Percentiles rank a stretch among this genome's conserved stretches.
Conservation (phyloP, 139 green algal species). For the Cymbomonas tetramitiformis region DNA sequence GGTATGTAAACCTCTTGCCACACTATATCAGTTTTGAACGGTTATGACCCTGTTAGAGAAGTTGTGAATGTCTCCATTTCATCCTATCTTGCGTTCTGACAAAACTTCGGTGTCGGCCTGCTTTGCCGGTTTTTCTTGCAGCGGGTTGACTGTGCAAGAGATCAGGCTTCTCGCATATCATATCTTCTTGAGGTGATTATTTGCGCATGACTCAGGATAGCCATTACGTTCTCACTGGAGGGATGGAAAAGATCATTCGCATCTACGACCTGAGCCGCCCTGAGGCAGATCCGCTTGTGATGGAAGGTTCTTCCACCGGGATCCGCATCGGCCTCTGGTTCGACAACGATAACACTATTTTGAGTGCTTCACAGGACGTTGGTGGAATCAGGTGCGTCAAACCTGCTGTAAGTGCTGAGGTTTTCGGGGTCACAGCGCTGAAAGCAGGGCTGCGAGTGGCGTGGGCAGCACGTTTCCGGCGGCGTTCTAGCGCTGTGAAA, state of each 20-base stretch:
- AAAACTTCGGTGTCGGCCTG: no score
- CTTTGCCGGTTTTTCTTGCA: no score
- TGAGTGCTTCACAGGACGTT: slow-evolving; percentile 35
- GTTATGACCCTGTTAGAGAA: no score
- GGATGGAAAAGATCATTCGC: slow-evolving; percentile 76
- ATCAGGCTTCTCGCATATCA: background rate
- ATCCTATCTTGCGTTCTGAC: no score
- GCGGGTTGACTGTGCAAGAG: no score
- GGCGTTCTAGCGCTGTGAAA: no score
- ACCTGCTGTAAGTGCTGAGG: background rate
- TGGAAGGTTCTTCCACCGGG: slow-evolving; percentile 20
- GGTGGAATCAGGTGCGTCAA: slow-evolving; percentile 37
- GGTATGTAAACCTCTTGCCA: no score
- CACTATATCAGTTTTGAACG: no score
- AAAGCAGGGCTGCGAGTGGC: no score
- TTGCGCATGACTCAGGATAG: slow-evolving; percentile 18
- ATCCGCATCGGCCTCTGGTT: slow-evolving; percentile 54
- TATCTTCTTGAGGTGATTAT: slow-evolving; percentile 15
- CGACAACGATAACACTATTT: slow-evolving; percentile 52
- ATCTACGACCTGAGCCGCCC: slow-evolving; percentile 67
- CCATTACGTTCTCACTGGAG: slow-evolving; percentile 29
- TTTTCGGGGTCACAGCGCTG: slow-evolving; percentile 26
- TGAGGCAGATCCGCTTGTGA: slow-evolving; percentile 41
- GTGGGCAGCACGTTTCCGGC: no score
- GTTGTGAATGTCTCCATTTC: no score